phyloP scores from a whole-genome alignment of 139 green algal species.

The Volvox africanus region DNA sequence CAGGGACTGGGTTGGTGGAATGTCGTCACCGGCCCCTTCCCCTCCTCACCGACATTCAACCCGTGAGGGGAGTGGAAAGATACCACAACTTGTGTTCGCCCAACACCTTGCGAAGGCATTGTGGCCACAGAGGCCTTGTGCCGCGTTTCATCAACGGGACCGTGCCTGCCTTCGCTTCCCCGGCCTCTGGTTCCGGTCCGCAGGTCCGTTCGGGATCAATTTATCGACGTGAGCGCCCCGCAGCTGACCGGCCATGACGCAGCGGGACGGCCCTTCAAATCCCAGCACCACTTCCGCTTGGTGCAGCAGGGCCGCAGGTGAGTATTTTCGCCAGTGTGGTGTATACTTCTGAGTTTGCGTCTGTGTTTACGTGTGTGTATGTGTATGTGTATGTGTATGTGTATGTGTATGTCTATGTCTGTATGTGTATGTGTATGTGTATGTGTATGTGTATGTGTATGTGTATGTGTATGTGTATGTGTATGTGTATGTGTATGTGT shows the following conservation, averaged over 20 bases:
- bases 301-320: conserved; percentile 15
- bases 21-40: too few relatives aligned
- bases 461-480: too few relatives aligned
- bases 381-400: too few relatives aligned
- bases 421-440: background rate
- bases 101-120: too few relatives aligned
- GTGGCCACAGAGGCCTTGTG: too few relatives aligned
- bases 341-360: background rate
- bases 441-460: background rate
- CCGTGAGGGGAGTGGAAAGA: too few relatives aligned
- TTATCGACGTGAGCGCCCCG: background rate
- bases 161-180: too few relatives aligned
- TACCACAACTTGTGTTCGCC: too few relatives aligned
- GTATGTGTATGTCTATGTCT: background rate
- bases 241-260: conserved; percentile 1
- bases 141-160: background rate
- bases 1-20: too few relatives aligned
- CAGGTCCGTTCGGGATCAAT: conserved; percentile 20
- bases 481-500: background rate
- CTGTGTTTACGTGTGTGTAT: too few relatives aligned
- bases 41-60: too few relatives aligned
- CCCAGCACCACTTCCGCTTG: background rate
- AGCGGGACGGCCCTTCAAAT: background rate
- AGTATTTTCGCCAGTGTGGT: background rate
- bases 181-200: too few relatives aligned